phyloP scores from a whole-genome alignment of 176 grass and related monocot genomes.

The Eragrostis curvula region DNA sequence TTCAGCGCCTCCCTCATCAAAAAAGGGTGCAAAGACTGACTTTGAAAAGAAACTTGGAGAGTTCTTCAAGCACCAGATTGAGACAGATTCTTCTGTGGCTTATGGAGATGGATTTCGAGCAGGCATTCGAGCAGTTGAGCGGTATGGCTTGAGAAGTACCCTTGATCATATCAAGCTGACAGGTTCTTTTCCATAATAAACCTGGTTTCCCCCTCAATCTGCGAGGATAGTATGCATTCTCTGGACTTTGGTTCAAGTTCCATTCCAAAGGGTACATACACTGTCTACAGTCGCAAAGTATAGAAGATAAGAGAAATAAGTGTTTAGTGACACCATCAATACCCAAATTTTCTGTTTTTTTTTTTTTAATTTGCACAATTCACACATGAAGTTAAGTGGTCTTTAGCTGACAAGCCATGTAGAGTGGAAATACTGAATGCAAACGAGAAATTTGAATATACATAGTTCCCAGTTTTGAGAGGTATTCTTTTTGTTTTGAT shows the following conservation, averaged over 20 bases:
- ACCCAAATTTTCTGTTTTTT: neutral
- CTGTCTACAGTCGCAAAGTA: slow-evolving; percentile 16
- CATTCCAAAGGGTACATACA: slow-evolving; percentile 26
- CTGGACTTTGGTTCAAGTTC: slow-evolving; percentile 4
- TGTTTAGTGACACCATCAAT: neutral
- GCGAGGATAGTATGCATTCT: slow-evolving; percentile 21
- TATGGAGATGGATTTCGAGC: slow-evolving; percentile 78
- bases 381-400: neutral
- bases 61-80: slow-evolving; percentile 76
- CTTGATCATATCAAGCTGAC: slow-evolving; percentile 71
- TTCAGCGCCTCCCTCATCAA: slow-evolving; percentile 40
- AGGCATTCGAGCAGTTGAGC: slow-evolving; percentile 57
- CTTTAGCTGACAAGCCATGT: slow-evolving; percentile 6
- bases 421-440: neutral
- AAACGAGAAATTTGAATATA: neutral
- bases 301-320: slow-evolving; percentile 23
- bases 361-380: neutral
- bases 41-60: slow-evolving; percentile 69
- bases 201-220: neutral
- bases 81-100: slow-evolving; percentile 54
- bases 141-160: slow-evolving; percentile 61
- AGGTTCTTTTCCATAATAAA: slow-evolving; percentile 60
- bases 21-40: slow-evolving; percentile 66
- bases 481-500: neutral
- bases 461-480: neutral